Percentiles rank a stretch among this genome's conserved stretches.
These are phyloP conservation scores for Cladosporium sp. DNA, from an alignment of 2,329 filamentous ascomycete genomes.

Conservation along the genomic window DNA sequence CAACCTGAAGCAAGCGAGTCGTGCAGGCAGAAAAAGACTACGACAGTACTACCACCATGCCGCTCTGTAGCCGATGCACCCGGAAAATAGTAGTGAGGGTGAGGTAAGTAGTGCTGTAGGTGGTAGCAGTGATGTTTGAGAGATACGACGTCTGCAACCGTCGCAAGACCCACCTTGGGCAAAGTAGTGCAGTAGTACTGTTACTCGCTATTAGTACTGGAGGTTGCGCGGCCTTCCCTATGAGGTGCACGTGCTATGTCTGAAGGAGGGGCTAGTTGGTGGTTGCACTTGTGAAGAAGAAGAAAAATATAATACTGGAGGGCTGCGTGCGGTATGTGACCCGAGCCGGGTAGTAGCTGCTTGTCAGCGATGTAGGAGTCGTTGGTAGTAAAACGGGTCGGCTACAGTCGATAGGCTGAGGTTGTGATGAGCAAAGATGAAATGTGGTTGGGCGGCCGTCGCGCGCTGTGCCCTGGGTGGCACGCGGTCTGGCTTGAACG, in stretches of 20 bases:
- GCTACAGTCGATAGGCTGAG: not conserved
- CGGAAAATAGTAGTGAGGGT: not conserved
- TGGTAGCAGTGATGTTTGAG: no score
- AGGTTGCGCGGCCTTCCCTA: no score
- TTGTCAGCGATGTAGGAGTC: not conserved
- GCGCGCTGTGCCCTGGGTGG: not conserved
- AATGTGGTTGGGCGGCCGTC: not conserved
- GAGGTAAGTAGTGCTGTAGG: no score
- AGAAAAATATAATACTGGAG: no score
- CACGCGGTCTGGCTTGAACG: not conserved
- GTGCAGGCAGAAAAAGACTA: not conserved
- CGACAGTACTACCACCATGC: slow-evolving; percentile 2
- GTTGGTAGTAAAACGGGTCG: not conserved
- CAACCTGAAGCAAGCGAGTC: not conserved
- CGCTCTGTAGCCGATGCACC: not conserved
- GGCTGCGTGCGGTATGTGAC: not conserved
- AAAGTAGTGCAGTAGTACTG: no score
- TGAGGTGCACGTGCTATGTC: no score
- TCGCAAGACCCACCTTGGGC: not conserved
- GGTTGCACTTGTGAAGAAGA: no score
- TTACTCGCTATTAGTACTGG: no score
- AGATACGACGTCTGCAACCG: slow-evolving; percentile 1
- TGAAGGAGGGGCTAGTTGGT: no score
- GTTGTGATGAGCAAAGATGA: no score
- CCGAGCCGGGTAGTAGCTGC: slow-evolving; percentile 1